phyloP scores from a whole-genome alignment of 768 basidiomycete genomes.

The Lactifluus rugatus region DNA sequence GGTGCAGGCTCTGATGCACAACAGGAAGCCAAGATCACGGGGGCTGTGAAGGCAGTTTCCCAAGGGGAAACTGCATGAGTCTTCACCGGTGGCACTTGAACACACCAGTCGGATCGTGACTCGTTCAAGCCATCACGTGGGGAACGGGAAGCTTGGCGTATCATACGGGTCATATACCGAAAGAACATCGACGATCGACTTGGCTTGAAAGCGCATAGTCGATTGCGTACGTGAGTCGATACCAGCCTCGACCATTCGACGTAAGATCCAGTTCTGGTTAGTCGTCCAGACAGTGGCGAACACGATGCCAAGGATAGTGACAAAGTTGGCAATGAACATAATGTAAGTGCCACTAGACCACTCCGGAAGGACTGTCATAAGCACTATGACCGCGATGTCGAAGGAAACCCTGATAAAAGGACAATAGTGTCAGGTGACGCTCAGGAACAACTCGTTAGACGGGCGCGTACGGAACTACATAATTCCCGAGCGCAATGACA shows the following conservation, averaged over 20 bases:
- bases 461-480: conserved; percentile 14
- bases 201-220: conserved; percentile 14
- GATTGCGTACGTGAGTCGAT: conserved; percentile 9
- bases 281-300: conserved; percentile 20
- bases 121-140: not conserved
- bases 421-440: not conserved
- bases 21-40: not conserved
- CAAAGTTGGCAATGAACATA: conserved; percentile 14
- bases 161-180: conserved; percentile 7
- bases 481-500: conserved; percentile 17
- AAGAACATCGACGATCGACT: not conserved
- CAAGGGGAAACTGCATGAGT: not conserved
- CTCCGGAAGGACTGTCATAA: conserved; percentile 9
- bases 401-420: conserved; percentile 8
- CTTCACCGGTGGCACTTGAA: not conserved
- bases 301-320: conserved; percentile 19
- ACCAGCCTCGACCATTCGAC: conserved; percentile 15
- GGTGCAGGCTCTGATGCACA: not conserved
- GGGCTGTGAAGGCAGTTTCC: not conserved
- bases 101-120: not conserved
- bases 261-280: conserved; percentile 19
- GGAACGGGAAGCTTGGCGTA: not conserved
- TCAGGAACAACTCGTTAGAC: not conserved
- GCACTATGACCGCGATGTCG: conserved; percentile 10
- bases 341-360: conserved; percentile 14